Percentiles rank a stretch among this genome's conserved stretches.
Conservation (phyloP, 2,329 filamentous ascomycete species). For the Ophiostoma australiae region DNA sequence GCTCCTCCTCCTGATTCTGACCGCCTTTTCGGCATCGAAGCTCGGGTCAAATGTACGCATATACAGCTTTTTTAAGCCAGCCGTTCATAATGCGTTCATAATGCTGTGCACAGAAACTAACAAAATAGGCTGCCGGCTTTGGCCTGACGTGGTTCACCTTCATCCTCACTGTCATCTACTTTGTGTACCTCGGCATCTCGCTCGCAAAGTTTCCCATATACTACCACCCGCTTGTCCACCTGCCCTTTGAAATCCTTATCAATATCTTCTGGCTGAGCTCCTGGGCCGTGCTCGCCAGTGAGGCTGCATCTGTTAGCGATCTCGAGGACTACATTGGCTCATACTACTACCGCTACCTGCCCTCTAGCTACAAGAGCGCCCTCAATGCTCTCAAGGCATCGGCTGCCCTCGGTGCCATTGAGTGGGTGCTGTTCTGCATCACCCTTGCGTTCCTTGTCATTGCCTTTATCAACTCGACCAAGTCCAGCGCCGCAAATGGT, state of each 20-base stretch:
- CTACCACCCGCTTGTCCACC: constrained; percentile 27
- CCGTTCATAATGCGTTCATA: not conserved
- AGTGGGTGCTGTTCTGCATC: constrained; percentile 28
- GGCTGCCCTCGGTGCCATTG: constrained; percentile 27
- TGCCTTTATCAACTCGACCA: constrained; percentile 16
- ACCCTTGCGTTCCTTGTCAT: constrained; percentile 22
- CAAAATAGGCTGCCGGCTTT: constrained; percentile 20
- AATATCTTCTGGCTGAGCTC: constrained; percentile 29
- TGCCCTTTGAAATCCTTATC: constrained; percentile 26
- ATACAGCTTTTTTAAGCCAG: not conserved
- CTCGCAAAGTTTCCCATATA: constrained; percentile 17
- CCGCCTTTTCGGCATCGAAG: constrained; percentile 25
- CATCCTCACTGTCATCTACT: constrained; percentile 27
- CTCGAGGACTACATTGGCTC: constrained; percentile 16
- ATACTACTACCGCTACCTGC: constrained; percentile 13
- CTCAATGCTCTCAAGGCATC: constrained; percentile 28
- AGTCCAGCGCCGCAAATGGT: not conserved
- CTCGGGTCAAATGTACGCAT: not conserved
- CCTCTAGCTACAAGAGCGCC: constrained; percentile 17
- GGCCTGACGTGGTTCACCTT: constrained; percentile 28
- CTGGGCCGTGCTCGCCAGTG: constrained; percentile 29
- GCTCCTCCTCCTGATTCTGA: constrained; percentile 25
- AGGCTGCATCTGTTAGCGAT: constrained; percentile 20
- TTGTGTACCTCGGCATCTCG: constrained; percentile 27
- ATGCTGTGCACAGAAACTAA: not conserved